phyloP scores from a whole-genome alignment of 768 basidiomycete genomes.

The Tulasnella sp. region DNA sequence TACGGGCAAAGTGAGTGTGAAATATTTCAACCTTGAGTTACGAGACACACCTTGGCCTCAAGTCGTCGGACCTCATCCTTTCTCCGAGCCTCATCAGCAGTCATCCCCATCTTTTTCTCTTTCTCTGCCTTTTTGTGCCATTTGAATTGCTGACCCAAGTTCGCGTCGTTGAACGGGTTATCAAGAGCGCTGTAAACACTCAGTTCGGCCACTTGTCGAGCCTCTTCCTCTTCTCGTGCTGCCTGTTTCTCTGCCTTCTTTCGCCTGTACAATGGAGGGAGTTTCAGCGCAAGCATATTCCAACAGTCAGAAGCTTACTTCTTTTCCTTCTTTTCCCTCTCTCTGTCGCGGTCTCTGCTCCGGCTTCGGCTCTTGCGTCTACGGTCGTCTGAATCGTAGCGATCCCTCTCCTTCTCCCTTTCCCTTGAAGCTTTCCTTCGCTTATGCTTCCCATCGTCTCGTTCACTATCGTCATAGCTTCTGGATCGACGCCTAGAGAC shows the following conservation, averaged over 20 bases:
- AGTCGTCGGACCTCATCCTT: constrained; percentile 69
- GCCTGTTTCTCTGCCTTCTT: constrained; percentile 81
- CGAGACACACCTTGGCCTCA: constrained; percentile 55
- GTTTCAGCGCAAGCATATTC: background rate
- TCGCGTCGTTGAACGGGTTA: constrained; percentile 97
- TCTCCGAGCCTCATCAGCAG: constrained; percentile 62
- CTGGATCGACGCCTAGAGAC: constrained; percentile 5
- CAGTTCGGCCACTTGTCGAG: constrained; percentile 84
- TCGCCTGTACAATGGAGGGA: constrained; percentile 38
- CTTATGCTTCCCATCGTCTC: constrained; percentile 20
- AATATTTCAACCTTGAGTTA: background rate
- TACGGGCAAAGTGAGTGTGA: background rate
- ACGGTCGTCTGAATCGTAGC: constrained; percentile 22
- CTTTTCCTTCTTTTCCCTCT: constrained; percentile 39
- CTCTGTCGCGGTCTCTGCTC: constrained; percentile 36
- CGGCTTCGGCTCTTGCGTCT: constrained; percentile 25
- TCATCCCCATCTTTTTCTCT: constrained; percentile 80
- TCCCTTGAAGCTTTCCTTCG: constrained; percentile 18
- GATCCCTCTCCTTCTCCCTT: constrained; percentile 19
- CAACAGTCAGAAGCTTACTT: constrained; percentile 16
- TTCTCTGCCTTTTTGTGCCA: constrained; percentile 99
- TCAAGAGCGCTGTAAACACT: constrained; percentile 94
- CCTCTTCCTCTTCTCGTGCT: constrained; percentile 76
- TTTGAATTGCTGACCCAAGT: constrained; percentile 89
- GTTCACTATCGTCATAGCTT: background rate